Evolutionary conservation across 2,329 filamentous ascomycete species (phyloP), one percentile per base, ranked within the genome.

Genomic region (Microthyrium microscopicum): DNA sequence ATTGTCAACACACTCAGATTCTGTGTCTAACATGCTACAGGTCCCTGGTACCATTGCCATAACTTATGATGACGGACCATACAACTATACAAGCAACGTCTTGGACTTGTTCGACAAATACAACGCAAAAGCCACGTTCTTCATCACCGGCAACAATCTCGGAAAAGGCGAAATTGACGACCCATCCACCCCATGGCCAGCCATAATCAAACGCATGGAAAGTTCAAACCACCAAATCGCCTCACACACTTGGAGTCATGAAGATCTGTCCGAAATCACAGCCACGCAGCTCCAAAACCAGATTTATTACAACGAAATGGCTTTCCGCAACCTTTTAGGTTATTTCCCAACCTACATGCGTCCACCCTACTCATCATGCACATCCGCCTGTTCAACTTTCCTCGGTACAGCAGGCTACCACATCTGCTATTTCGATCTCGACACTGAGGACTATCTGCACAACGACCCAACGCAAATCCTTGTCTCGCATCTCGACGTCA

Each of bases 1-100:
- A 24, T 32, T 9, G 27, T 8, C 27, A 29, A 29, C 22, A 29
- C 15, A 9, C 9, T 9, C 9, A 17, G 9, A 11, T 9, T 19
- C 8, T 6, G 19, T 13, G 20, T 33, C 12, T 27, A 5, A 17
- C 7, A 6, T 8, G 3, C 19, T 7, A 20, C 25, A 36, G 22
- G 43, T 33, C 4, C 56, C 62, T 3, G 69, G 72, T 33, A 68
- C 68, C 8, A 62, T 79, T 43, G 74, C 74, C 13, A 49, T 79
- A 35, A 78, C 73, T 1, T 78, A 68, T 42, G 74, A 78, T 42
- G 74, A 78, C 47, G 74, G 74, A 1, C 74, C 73, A 16, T 68
- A 67, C 41, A 51, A 60, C 15, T 76, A 71, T 49, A 78, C 73
- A 2, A 52, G 54, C 26, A 64, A 73, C 39, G 60, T 79, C 9